Evolutionary conservation across 2,329 filamentous ascomycete genomes (phyloP).

Genomic region (Colletotrichum sp.): DNA sequence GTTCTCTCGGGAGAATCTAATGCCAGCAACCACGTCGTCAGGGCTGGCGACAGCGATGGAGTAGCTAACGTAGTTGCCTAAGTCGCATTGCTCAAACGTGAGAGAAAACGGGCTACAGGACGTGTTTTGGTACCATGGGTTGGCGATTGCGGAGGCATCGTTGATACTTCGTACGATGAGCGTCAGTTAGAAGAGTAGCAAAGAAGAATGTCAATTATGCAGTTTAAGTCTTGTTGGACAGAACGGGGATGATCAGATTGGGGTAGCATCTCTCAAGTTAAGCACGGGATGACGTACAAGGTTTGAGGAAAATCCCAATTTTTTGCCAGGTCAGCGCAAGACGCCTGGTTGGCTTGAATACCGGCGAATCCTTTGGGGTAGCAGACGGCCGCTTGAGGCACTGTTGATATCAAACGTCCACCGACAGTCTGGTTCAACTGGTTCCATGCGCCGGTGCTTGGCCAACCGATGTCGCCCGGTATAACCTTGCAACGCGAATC

Average conservation of each 20-base stretch:
- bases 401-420: not conserved
- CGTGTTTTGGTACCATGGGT: constrained; percentile 28
- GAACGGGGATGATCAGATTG: not conserved
- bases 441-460: not conserved
- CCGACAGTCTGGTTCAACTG: not conserved
- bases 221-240: not conserved
- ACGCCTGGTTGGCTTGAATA: not conserved
- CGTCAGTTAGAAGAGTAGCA: too few relatives aligned
- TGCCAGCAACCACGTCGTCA: constrained; percentile 30
- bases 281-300: not conserved
- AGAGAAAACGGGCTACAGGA: constrained; percentile 35
- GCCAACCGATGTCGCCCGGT: not conserved
- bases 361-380: not conserved
- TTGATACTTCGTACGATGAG: not conserved
- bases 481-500: not conserved
- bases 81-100: constrained; percentile 38
- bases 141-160: constrained; percentile 22
- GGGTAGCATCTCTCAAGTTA: not conserved
- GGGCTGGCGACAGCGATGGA: not conserved
- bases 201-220: not conserved
- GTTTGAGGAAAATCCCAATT: not conserved
- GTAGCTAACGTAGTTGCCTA: constrained; percentile 43
- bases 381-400: not conserved
- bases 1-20: constrained; percentile 33
- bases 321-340: not conserved